Evolutionary conservation across 2,329 filamentous ascomycete genomes (phyloP).

Genomic region (Sporothrix variecibatus): DNA sequence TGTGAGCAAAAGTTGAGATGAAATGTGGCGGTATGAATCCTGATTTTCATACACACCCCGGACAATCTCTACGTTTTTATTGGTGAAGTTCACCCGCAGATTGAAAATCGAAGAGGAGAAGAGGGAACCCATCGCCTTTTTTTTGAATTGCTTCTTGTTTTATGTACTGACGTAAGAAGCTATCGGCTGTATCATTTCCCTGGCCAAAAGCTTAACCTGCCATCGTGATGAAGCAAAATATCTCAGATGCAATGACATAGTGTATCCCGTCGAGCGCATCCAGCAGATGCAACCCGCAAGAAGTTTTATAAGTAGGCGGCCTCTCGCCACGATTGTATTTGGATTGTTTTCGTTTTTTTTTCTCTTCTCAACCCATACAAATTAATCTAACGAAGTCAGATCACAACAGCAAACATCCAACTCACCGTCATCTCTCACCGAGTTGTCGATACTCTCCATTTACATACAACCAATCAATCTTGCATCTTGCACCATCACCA

Average conservation of each 20-base stretch:
- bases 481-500: not conserved
- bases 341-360: not conserved
- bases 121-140: not conserved
- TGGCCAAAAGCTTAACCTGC: not conserved
- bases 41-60: not conserved
- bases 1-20: not conserved
- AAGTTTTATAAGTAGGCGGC: not conserved
- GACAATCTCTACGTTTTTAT: not conserved
- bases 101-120: not conserved
- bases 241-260: not conserved
- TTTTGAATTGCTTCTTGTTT: not conserved
- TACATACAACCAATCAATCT: not conserved
- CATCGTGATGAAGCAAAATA: too few relatives aligned
- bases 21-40: not conserved
- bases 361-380: not conserved
- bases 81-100: not conserved
- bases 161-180: not conserved
- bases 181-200: not conserved
- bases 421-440: not conserved
- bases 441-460: not conserved
- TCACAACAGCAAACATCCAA: not conserved
- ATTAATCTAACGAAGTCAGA: not conserved
- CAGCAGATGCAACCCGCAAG: too few relatives aligned
- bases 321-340: not conserved
- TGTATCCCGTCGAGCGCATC: not conserved